Evolutionary conservation across 768 basidiomycete species (phyloP).

Genomic region (Fomitopsis pulvina): DNA sequence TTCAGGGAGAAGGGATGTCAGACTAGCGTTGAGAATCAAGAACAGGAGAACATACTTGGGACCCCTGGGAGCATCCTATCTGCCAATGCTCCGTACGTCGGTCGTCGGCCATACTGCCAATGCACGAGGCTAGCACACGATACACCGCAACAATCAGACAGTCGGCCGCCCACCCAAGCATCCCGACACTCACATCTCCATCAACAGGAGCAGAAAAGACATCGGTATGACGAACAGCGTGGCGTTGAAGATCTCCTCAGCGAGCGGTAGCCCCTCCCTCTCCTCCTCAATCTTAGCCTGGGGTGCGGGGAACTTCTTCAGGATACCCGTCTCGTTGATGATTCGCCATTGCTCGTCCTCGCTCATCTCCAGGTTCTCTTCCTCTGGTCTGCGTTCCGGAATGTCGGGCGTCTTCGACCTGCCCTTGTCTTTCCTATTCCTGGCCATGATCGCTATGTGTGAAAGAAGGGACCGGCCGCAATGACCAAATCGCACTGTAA

Average conservation of each 20-base stretch:
- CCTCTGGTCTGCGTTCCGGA: neutral
- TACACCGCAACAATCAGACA: slow-evolving; percentile 1
- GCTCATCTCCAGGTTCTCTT: slow-evolving; percentile 37
- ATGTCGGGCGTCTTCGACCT: no score
- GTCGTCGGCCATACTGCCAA: slow-evolving; percentile 67
- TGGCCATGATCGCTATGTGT: no score
- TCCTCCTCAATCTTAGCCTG: slow-evolving; percentile 15
- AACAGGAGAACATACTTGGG: slow-evolving; percentile 67
- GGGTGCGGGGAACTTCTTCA: slow-evolving; percentile 15
- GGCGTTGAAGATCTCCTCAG: slow-evolving; percentile 67
- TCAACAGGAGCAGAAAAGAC: slow-evolving; percentile 66
- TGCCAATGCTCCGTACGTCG: slow-evolving; percentile 39
- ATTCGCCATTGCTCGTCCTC: slow-evolving; percentile 78
- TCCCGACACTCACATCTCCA: slow-evolving; percentile 69
- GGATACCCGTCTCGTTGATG: slow-evolving; percentile 53
- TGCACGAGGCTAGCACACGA: slow-evolving; percentile 60
- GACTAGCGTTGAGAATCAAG: neutral
- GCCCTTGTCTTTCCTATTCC: no score
- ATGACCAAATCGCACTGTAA: no score
- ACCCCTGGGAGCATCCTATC: slow-evolving; percentile 57
- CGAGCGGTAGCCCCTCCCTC: slow-evolving; percentile 36
- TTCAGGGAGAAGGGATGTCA: neutral
- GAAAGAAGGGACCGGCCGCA: no score
- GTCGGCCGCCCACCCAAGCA: neutral
- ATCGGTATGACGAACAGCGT: slow-evolving; percentile 64